Percentiles rank a stretch among this genome's conserved stretches.
Conservation (phyloP, 352 stramenopile species). For the Aphanomyces cochlioides region DNA sequence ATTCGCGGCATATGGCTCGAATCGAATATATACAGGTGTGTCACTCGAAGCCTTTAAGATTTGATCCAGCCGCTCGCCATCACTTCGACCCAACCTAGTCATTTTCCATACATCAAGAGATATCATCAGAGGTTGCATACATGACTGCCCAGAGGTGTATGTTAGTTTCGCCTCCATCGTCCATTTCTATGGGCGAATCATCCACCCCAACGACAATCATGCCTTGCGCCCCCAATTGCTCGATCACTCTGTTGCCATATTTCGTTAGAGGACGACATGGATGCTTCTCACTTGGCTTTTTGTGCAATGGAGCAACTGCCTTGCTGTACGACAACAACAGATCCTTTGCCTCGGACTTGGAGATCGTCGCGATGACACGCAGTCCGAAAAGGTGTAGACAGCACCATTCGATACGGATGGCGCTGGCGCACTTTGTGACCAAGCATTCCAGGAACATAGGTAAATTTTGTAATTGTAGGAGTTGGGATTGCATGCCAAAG, state of each 20-base stretch:
- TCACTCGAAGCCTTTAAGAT: neutral
- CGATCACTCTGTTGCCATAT: conserved; percentile 1
- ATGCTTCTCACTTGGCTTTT: conserved; percentile 50
- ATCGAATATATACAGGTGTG: neutral
- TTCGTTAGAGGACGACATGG: neutral
- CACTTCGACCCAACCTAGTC: conserved; percentile 3
- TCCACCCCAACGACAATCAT: conserved; percentile 8
- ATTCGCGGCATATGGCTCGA: neutral
- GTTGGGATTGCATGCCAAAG: neutral
- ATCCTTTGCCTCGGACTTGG: conserved; percentile 48
- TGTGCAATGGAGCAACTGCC: conserved; percentile 58
- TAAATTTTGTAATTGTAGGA: too few relatives aligned
- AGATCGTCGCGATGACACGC: conserved; percentile 65
- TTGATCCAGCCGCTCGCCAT: neutral
- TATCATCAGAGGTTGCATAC: neutral
- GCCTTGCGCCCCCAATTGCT: conserved; percentile 17
- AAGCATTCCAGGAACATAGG: conserved; percentile 47
- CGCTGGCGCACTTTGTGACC: conserved; percentile 42
- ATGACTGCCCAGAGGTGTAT: conserved; percentile 9
- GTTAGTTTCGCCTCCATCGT: neutral
- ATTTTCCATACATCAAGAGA: neutral
- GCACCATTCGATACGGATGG: conserved; percentile 53
- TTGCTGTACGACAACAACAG: conserved; percentile 65
- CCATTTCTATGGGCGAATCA: neutral
- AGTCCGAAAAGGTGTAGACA: conserved; percentile 61